A percentile compares a stretch with the other conserved stretches of the same genome.
Conservation (phyloP, 495 filamentous ascomycete genomes). For the Rostrohypoxylon terebratum region DNA sequence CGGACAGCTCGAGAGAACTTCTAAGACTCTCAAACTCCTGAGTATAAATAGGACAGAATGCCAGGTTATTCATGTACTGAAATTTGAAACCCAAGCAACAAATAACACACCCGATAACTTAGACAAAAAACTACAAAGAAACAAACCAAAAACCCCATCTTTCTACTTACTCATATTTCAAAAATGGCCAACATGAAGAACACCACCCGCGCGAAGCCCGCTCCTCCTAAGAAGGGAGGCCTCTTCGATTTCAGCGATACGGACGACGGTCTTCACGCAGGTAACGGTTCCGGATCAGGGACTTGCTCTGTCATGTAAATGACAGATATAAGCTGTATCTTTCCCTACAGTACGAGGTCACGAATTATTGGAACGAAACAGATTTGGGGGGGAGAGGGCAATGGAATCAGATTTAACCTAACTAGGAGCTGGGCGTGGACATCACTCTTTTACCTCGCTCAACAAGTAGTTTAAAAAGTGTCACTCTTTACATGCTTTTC, state of each 20-base stretch:
- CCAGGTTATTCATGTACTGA: neutral
- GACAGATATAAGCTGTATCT: neutral
- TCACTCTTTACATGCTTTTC: slow-evolving; percentile 30
- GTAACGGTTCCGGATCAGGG: slow-evolving; percentile 16
- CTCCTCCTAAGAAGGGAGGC: slow-evolving; percentile 35
- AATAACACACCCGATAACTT: neutral
- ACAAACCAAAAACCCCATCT: neutral
- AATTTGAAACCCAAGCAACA: slow-evolving; percentile 2
- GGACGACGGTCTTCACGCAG: slow-evolving; percentile 16
- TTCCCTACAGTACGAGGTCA: slow-evolving; percentile 14
- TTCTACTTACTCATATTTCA: slow-evolving; percentile 2
- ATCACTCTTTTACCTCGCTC: slow-evolving; percentile 7
- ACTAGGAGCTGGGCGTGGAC: slow-evolving; percentile 1
- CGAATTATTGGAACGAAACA: neutral
- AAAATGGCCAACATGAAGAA: slow-evolving; percentile 32
- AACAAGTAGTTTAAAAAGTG: neutral
- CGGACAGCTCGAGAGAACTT: neutral
- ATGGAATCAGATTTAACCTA: neutral
- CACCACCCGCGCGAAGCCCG: slow-evolving; percentile 26
- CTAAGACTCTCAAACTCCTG: too few species aligned
- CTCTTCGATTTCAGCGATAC: slow-evolving; percentile 44
- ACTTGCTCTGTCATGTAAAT: slow-evolving; percentile 37
- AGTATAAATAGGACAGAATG: neutral
- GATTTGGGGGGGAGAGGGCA: neutral
- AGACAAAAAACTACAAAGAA: neutral